Evolutionary conservation across 2,329 filamentous ascomycete genomes (phyloP).

Genomic region (Colletotrichum magnum): DNA sequence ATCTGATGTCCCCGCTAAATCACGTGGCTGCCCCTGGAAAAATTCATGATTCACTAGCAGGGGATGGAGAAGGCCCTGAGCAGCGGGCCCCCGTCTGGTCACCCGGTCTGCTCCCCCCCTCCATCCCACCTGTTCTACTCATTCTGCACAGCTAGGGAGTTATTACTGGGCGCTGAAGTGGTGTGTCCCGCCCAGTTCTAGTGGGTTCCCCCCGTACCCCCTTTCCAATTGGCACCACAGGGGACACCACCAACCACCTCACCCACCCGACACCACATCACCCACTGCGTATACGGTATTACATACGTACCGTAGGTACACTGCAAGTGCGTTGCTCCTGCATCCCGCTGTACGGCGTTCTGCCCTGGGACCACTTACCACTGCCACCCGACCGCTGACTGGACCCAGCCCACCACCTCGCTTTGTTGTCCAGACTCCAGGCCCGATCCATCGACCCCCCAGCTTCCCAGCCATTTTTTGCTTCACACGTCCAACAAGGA

Average conservation of each 20-base stretch:
- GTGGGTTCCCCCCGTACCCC: constrained; percentile 29
- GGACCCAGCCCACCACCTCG: constrained; percentile 38
- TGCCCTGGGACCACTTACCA: constrained; percentile 7
- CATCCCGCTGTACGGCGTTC: constrained; percentile 6
- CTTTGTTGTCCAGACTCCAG: constrained; percentile 39
- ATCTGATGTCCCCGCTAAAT: constrained; percentile 33
- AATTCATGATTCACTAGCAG: constrained; percentile 26
- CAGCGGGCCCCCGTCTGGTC: constrained; percentile 6
- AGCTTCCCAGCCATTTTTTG: constrained; percentile 41
- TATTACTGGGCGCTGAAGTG: not conserved
- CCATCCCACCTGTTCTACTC: constrained; percentile 38
- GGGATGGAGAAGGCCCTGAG: constrained; percentile 16
- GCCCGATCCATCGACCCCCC: constrained; percentile 37
- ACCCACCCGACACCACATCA: constrained; percentile 23
- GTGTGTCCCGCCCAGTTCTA: constrained; percentile 24
- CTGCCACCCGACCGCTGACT: constrained; percentile 29
- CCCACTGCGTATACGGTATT: constrained; percentile 9
- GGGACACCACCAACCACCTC: constrained; percentile 36
- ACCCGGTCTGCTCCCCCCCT: not conserved
- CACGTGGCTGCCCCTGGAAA: constrained; percentile 38
- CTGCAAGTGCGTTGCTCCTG: constrained; percentile 23
- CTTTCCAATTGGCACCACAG: constrained; percentile 7
- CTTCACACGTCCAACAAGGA: constrained; percentile 38
- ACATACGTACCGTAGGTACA: too few species aligned
- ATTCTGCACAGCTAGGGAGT: constrained; percentile 10